These are phyloP conservation scores for Hypoxylon rickii DNA, from an alignment of 495 filamentous ascomycete genomes.

Conservation along the genomic window DNA sequence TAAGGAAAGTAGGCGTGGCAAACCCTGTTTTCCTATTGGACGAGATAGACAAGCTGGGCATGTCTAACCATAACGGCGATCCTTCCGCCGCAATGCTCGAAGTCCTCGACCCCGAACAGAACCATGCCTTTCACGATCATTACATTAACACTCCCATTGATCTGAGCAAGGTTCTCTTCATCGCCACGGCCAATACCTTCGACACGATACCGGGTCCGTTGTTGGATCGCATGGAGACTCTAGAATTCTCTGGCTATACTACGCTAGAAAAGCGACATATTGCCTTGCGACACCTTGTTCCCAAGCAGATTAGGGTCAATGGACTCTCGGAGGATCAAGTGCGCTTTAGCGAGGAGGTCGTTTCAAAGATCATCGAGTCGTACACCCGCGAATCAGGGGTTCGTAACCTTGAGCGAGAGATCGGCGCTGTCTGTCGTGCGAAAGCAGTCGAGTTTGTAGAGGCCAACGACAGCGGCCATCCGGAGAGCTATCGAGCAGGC, in stretches of 20 bases:
- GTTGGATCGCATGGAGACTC: slow-evolving; percentile 97
- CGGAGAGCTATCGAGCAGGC: slow-evolving; percentile 71
- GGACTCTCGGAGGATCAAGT: slow-evolving; percentile 78
- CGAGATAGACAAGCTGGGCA: slow-evolving; percentile 97
- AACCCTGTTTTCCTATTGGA: slow-evolving; percentile 97
- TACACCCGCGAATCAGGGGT: slow-evolving; percentile 99
- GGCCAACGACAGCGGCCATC: slow-evolving; percentile 75
- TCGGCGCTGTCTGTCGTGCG: slow-evolving; percentile 89
- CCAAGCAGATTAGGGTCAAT: slow-evolving; percentile 83
- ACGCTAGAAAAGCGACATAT: slow-evolving; percentile 98
- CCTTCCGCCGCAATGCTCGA: slow-evolving; percentile 99
- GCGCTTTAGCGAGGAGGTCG: slow-evolving; percentile 74
- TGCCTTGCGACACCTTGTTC: slow-evolving; percentile 87
- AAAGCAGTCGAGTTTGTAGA: slow-evolving; percentile 96
- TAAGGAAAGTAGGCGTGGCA: slow-evolving; percentile 94
- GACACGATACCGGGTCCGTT: slow-evolving; percentile 94
- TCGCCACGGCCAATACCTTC: slow-evolving; percentile 95
- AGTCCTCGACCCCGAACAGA: slow-evolving; percentile 97
- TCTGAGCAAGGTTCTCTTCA: slow-evolving; percentile 94
- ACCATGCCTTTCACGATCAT: slow-evolving; percentile 91
- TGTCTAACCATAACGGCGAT: slow-evolving; percentile 91
- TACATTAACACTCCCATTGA: slow-evolving; percentile 97
- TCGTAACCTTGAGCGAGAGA: slow-evolving; percentile 92
- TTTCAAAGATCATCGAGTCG: slow-evolving; percentile 90
- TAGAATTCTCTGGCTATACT: slow-evolving; percentile 90